Evolutionary conservation across 1,284 basidiomycete genomes (phyloP), one percentile per base, ranked within the genome.

Genomic region (Prillingera fragicola): DNA sequence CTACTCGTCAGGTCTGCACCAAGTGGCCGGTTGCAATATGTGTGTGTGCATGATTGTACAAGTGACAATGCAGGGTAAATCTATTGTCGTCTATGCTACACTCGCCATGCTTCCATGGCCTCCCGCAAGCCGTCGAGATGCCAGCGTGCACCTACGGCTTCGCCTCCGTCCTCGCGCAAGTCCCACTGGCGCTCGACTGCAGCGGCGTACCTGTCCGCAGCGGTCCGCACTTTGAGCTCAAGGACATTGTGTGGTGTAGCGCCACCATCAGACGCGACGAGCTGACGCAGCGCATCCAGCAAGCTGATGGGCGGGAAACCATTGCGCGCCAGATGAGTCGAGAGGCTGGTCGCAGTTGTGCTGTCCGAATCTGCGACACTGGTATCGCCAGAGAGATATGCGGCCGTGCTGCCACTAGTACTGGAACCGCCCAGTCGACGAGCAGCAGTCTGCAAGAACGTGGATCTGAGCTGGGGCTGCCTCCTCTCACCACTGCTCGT

Each of bases 401-500:
- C 29, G n/a, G 10, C 14, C n/a, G n/a, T n/a, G n/a, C n/a, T 31
- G 29, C 29, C n/a, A 17, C 29, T 31, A n/a, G 14, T 31, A 17
- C n/a, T 15, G 3, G n/a, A n/a, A 9, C 14, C 47, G 28, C 29
- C 40, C 17, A 43, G 19, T 3, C 14, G 27, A 6, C 46, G 46
- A 18, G 29, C 26, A 22, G 46, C 22, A 7, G 41, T 38, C 3
- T 45, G 39, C 9, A 69, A 26, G 46, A 67, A 65, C 7, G 54
- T 55, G n/a, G 56, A 54, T 34, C 67, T 48, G 12, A 67, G 26
- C 14, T 62, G 42, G 3, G 65, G 47, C n/a, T 53, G 48, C 18
- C 56, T 41, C 17, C 52, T 55, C n/a, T 67, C 63, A 5, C 50
- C 54, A 5, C 26, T 15, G 17, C 26, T 22, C 7, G 41, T 26